Percentiles rank a stretch among this genome's conserved stretches.
Evolutionary conservation across 495 filamentous ascomycete species (phyloP).

Genomic region (Penicillium egyptiacum): DNA sequence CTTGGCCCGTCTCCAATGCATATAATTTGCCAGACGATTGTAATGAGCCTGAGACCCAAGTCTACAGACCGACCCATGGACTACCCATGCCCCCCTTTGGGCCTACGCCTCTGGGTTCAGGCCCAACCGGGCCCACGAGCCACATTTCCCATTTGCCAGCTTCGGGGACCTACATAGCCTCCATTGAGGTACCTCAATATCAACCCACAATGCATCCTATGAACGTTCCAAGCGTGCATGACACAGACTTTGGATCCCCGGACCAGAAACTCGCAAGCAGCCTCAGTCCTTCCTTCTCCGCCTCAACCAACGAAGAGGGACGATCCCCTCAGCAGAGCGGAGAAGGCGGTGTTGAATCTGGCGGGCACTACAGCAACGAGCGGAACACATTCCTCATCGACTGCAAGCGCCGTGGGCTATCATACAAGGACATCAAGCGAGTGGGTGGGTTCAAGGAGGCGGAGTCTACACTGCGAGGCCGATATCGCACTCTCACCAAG

Average conservation of each 20-base stretch:
- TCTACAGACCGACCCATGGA: not conserved
- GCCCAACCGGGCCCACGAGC: too few relatives aligned
- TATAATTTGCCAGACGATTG: not conserved
- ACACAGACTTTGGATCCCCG: not conserved
- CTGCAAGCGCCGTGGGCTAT: constrained; percentile 62
- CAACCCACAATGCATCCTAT: not conserved
- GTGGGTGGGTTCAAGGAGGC: constrained; percentile 69
- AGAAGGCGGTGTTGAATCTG: constrained; percentile 1
- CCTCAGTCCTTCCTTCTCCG: constrained; percentile 1
- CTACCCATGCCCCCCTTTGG: not conserved
- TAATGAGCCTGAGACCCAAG: not conserved
- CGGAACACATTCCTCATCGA: constrained; percentile 66
- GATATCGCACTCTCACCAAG: constrained; percentile 79
- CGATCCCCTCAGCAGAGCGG: not conserved
- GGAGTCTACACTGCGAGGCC: constrained; percentile 83
- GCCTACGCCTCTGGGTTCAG: not conserved
- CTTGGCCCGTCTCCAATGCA: not conserved
- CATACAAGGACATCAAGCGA: constrained; percentile 76
- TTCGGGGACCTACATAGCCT: not conserved
- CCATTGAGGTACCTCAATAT: not conserved
- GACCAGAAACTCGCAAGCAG: not conserved
- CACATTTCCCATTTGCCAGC: not conserved
- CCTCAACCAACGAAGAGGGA: not conserved
- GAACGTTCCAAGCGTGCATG: not conserved
- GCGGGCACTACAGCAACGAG: constrained; percentile 23